These are phyloP conservation scores for Litchi chinensis DNA, from an alignment of 345 rosid genomes.

Conservation along the genomic window DNA sequence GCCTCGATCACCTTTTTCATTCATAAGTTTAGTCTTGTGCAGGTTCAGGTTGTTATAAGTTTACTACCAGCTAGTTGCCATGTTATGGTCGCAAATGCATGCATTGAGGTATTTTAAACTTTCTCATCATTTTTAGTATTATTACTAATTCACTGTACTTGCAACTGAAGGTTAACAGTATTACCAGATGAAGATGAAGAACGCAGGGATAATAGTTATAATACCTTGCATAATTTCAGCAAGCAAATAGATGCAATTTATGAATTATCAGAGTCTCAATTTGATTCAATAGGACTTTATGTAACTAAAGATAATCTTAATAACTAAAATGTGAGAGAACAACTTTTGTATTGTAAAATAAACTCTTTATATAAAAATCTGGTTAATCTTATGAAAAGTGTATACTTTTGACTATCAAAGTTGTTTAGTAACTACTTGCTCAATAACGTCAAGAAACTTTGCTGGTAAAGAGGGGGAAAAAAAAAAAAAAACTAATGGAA, in stretches of 20 bases:
- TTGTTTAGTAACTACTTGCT: no score
- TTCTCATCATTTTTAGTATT: background rate
- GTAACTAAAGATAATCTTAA: background rate
- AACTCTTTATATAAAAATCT: background rate
- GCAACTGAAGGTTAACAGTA: background rate
- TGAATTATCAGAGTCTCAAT: background rate
- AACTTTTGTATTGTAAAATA: background rate
- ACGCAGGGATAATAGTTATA: background rate
- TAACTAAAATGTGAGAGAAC: background rate
- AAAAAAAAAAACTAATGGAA: background rate
- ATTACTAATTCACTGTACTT: no score
- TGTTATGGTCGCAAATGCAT: slow-evolving; percentile 62
- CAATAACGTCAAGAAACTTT: background rate
- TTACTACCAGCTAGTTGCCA: slow-evolving; percentile 84
- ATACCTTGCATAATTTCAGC: background rate
- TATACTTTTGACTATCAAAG: background rate
- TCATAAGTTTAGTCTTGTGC: slow-evolving; percentile 27
- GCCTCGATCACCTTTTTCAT: background rate
- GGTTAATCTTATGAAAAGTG: background rate
- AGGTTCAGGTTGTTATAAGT: slow-evolving; percentile 90
- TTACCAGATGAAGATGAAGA: background rate
- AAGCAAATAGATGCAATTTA: background rate
- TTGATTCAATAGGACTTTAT: background rate
- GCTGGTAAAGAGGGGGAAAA: background rate
- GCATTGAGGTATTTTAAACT: slow-evolving; percentile 64